Evolutionary conservation across 1,284 basidiomycete genomes (phyloP).

Genomic region (Heliocybe sulcata): DNA sequence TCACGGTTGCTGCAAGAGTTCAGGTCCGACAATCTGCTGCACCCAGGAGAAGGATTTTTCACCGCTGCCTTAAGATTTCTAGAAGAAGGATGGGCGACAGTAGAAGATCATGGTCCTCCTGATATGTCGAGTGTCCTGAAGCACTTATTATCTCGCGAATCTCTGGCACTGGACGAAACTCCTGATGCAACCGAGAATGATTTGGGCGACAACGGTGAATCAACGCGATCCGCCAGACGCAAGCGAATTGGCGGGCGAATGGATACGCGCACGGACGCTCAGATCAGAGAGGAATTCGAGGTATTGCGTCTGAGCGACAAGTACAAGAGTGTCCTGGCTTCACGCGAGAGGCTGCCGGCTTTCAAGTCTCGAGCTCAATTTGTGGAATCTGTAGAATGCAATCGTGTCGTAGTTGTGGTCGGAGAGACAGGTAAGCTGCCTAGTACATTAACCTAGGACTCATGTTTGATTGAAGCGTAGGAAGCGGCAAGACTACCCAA

Average conservation of each 20-base stretch:
- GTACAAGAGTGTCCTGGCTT: slow-evolving; percentile 53
- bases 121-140: slow-evolving; percentile 60
- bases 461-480: slow-evolving; percentile 22
- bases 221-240: slow-evolving; percentile 6
- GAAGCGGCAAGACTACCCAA: slow-evolving; percentile 89
- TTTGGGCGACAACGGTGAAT: slow-evolving; percentile 8
- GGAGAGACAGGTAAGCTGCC: slow-evolving; percentile 63
- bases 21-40: slow-evolving; percentile 47
- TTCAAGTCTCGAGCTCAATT: slow-evolving; percentile 66
- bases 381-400: slow-evolving; percentile 46
- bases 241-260: slow-evolving; percentile 13
- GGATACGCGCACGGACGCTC: slow-evolving; percentile 40
- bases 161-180: neutral
- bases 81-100: slow-evolving; percentile 59
- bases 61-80: slow-evolving; percentile 72
- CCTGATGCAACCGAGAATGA: neutral
- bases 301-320: slow-evolving; percentile 34
- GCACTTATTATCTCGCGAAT: slow-evolving; percentile 43
- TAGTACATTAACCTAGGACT: neutral
- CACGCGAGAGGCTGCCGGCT: slow-evolving; percentile 67
- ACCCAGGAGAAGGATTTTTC: slow-evolving; percentile 66
- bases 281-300: slow-evolving; percentile 53
- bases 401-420: slow-evolving; percentile 75
- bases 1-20: slow-evolving; percentile 51
- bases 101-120: slow-evolving; percentile 68